Evolutionary conservation across 139 green algal genomes (phyloP), one percentile per base, ranked within the genome.

Genomic region (Trebouxia sp.): DNA sequence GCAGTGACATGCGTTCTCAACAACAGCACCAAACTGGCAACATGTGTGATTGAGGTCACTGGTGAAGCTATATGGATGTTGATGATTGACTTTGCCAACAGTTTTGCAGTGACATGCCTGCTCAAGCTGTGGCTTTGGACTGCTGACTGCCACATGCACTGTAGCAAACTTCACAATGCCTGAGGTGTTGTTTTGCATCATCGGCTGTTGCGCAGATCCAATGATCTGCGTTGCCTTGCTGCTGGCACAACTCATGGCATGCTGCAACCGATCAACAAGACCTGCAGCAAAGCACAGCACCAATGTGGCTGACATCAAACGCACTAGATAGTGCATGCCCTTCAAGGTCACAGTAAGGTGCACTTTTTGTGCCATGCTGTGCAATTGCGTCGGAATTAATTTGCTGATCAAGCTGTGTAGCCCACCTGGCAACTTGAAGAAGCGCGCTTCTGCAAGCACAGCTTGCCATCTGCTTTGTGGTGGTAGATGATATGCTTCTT

Each of bases 121-220:
- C 42, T 26, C 35, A 24, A 72, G 62, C 32, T 72, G 62, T 30
- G 62, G 62, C 62, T 42, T 72, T 4, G 42, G 37, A 35, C 62
- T 72, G 35, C 62, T 72, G 11, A 72, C 35, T 41, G 62, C 62
- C 28, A 35, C 62, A 28, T 72, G 62, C 11, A 72, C 35, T 45
- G 62, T 72, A 30, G 62, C 62, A 72, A 72, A 72, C 32, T 72
- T 45, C 14, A 72, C 62, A 72, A n/a, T n/a, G n/a, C n/a, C n/a
- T n/a, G n/a, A n/a, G n/a, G n/a, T n/a, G n/a, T n/a, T n/a, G n/a
- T n/a, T 14, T 17, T 3, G 47, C 15, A 17, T 53, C 47, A 53
- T 43, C 20, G 14, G 6, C 9, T 35, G 11, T 6, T 14, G 24
- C 32, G 8, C 12, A 15, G 15, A 1, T 28, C 10, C 11, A n/a